Conservation (phyloP, 805 yeast species). For the Candida pseudofarinosa region DNA sequence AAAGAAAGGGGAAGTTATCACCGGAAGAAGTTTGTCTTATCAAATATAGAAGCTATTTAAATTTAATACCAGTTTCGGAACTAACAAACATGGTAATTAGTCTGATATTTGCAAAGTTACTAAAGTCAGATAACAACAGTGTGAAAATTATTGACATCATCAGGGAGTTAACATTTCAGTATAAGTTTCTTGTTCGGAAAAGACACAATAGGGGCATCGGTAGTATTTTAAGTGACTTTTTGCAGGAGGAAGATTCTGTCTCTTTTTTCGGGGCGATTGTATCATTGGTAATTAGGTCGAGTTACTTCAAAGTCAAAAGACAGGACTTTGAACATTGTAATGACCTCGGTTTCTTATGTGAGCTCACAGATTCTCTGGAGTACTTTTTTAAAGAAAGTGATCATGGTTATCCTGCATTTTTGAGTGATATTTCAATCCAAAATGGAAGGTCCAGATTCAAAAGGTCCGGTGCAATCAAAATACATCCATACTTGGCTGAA, state of each 20-base stretch:
- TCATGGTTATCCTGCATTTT: constrained; percentile 9
- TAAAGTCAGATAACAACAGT: constrained; percentile 13
- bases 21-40: constrained; percentile 5
- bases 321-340: not conserved
- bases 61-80: constrained; percentile 11
- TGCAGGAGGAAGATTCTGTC: constrained; percentile 15
- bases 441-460: not conserved
- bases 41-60: constrained; percentile 13
- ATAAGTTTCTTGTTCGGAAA: constrained; percentile 9
- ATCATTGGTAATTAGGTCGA: constrained; percentile 12
- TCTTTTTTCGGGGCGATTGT: constrained; percentile 15
- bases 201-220: constrained; percentile 6
- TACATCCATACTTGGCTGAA: constrained; percentile 20
- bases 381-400: constrained; percentile 4
- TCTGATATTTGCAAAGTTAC: constrained; percentile 15
- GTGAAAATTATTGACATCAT: constrained; percentile 16
- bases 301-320: constrained; percentile 2
- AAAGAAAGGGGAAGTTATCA: not conserved
- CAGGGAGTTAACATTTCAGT: constrained; percentile 8
- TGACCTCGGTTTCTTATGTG: not conserved
- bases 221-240: constrained; percentile 8
- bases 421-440: constrained; percentile 3
- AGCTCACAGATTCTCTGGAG: not conserved
- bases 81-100: constrained; percentile 16
- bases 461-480: constrained; percentile 15